Evolutionary conservation across 2,329 filamentous ascomycete species (phyloP), one percentile per base, ranked within the genome.

Genomic region (Neoscytalidium dimidiatum): DNA sequence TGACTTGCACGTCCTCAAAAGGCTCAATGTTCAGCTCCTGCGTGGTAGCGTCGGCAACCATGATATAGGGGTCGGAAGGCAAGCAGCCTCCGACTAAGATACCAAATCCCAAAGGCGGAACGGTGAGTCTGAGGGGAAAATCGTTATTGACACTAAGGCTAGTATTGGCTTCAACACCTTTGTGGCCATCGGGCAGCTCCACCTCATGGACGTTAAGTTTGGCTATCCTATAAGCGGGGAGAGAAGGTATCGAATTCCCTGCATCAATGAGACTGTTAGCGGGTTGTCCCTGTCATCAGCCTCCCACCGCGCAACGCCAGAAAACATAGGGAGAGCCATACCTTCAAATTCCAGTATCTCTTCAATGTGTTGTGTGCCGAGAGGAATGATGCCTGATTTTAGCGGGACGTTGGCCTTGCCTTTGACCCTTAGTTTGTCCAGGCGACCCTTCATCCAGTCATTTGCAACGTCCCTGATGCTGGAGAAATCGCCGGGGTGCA

Each of bases 31-130:
- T 78, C 35, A 97, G 80, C 43, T 83, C 79, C 19, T 85, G 83
- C 0, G 92, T 96, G 19, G 83, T 83, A 7, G 92, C 92, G 71
- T 91, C 87, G 3, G 92, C 94, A 64, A 98, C 85, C 68, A 88
- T 83, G 71, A 99, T 95, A 68, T 89, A 88, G 3, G 89, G 85
- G 64, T 95, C 88, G 23, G 86, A 81, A 3, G 85, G 82, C 28
- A 85, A 83, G 78, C 95, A 99, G 67, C 92, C 92, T 48, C 92
- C 89, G 5, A 98, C 89, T 52, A 97, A 82, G 31, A 98, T 87
- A 68, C 94, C 89, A 73, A 98, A 97, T 0, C 87, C 88, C 65
- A 98, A 87, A 41, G 90, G 83, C 13, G 95, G 95, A 21, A 97
- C 82, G 23, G 87, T 85, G 62, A 97, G 81, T 66, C 89, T 85